A percentile compares a stretch with the other conserved stretches of the same genome.
These are phyloP conservation scores for Sporobolus alterniflorus DNA, from an alignment of 202 grass and related monocot species.

Conservation along the genomic window DNA sequence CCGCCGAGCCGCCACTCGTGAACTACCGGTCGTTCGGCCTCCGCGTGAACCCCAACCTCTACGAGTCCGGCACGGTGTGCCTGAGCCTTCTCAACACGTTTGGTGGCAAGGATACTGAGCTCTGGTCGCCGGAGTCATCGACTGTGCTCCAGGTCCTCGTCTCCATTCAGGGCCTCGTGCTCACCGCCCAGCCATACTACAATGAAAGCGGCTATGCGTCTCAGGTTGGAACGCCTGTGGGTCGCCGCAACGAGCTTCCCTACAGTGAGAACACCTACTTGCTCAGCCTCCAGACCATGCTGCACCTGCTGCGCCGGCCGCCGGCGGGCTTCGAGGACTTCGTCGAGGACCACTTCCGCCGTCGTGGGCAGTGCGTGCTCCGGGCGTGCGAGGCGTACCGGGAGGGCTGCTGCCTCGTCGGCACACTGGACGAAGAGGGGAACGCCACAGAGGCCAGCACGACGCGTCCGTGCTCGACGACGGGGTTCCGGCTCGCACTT, in stretches of 20 bases:
- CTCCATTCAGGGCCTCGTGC: constrained; percentile 1
- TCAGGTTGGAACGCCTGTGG: background rate
- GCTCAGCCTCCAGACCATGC: background rate
- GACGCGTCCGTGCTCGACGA: too few relatives aligned
- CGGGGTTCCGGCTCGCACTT: too few relatives aligned
- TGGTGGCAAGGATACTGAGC: background rate
- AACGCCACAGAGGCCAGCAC: too few relatives aligned
- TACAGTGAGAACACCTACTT: background rate
- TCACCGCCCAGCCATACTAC: background rate
- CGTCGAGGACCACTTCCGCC: background rate
- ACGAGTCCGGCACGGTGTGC: background rate
- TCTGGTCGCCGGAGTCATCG: too few relatives aligned
- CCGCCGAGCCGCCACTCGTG: background rate
- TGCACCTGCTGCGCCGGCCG: background rate
- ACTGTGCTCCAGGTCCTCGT: background rate
- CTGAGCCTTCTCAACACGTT: background rate
- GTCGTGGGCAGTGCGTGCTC: background rate
- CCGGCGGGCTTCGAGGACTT: background rate
- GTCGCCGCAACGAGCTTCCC: background rate
- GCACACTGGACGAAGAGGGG: background rate
- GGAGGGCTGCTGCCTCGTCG: background rate
- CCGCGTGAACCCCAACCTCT: background rate
- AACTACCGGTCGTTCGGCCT: background rate
- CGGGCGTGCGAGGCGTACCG: background rate
- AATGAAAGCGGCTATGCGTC: background rate